Evolutionary conservation across 805 yeast genomes (phyloP).

Genomic region (Jamesozyma piceae): DNA sequence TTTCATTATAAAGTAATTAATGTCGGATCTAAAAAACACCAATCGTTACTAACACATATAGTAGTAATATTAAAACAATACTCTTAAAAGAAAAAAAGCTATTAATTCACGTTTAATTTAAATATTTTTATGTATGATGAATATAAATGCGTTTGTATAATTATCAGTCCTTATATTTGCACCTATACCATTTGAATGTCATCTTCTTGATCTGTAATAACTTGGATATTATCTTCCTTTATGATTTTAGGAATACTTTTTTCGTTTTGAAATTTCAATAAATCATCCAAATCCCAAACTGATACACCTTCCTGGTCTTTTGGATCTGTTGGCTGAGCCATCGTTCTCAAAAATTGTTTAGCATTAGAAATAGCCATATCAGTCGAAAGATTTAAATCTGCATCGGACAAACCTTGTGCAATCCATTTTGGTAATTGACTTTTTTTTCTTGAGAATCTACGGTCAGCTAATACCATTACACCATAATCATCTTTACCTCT

Average conservation of each 20-base stretch:
- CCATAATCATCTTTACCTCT: slow-evolving; percentile 99
- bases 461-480: slow-evolving; percentile 93
- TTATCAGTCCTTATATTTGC: background rate
- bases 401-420: slow-evolving; percentile 82
- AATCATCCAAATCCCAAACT: slow-evolving; percentile 77
- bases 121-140: no score
- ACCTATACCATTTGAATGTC: slow-evolving; percentile 13
- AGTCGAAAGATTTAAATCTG: slow-evolving; percentile 84
- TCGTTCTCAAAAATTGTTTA: slow-evolving; percentile 78
- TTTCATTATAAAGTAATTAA: no score
- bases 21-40: no score
- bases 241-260: background rate
- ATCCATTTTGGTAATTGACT: slow-evolving; percentile 95
- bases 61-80: no score
- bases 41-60: no score
- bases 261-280: slow-evolving; percentile 42
- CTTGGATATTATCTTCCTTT: background rate
- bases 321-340: slow-evolving; percentile 89
- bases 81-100: no score
- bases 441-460: slow-evolving; percentile 80
- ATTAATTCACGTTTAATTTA: no score
- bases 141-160: background rate
- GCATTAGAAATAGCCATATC: slow-evolving; percentile 97
- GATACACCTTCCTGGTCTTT: slow-evolving; percentile 90
- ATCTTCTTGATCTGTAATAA: slow-evolving; percentile 16